Percentiles rank a stretch among this genome's conserved stretches.
phyloP scores from a whole-genome alignment of 805 yeast genomes.

The Pichia phayaonensis region DNA sequence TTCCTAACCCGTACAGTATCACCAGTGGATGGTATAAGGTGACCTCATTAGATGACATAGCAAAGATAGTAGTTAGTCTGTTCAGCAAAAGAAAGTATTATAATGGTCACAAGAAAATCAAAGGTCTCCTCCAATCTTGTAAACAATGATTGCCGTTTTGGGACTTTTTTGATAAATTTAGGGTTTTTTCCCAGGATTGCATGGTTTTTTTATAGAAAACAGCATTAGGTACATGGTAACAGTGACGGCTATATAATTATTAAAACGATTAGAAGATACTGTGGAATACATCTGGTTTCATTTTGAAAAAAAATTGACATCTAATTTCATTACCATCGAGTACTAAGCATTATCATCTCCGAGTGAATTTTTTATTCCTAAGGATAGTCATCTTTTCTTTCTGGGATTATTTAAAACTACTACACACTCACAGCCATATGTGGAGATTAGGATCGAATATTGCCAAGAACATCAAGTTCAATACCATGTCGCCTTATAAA shows the following conservation, averaged over 20 bases:
- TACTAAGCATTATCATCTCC: background rate
- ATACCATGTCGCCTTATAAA: background rate
- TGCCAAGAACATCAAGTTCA: background rate
- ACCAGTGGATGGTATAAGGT: constrained; percentile 24
- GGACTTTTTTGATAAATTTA: background rate
- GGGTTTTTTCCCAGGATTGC: background rate
- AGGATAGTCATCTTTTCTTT: too few relatives aligned
- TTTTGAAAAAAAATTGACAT: background rate
- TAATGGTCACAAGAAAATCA: background rate
- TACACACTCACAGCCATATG: background rate
- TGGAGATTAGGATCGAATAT: background rate
- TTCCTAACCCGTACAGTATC: constrained; percentile 24
- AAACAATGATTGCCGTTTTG: background rate
- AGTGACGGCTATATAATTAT: too few relatives aligned
- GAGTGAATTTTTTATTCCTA: background rate
- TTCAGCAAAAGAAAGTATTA: background rate
- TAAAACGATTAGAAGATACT: background rate
- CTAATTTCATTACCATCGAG: background rate
- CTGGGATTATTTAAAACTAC: background rate
- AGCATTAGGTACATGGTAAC: too few relatives aligned
- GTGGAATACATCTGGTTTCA: background rate
- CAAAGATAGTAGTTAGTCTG: background rate
- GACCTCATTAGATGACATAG: constrained; percentile 12
- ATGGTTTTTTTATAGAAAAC: too few relatives aligned
- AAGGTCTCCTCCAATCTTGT: background rate